Evolutionary conservation across 208 protist species (phyloP).

Genomic region (Trypanosoma lewisi): DNA sequence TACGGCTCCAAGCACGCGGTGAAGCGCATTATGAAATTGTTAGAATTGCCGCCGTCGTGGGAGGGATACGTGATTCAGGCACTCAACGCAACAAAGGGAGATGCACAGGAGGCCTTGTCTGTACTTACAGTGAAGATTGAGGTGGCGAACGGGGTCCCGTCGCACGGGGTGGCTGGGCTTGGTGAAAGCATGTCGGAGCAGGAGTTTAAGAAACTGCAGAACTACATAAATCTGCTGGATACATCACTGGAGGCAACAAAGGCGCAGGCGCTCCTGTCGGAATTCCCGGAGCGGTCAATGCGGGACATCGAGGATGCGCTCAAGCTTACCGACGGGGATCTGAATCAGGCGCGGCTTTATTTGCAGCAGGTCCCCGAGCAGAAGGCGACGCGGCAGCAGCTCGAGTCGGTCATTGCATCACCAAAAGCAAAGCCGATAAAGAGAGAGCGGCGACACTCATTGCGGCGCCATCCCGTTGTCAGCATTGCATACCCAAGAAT

Average conservation of each 20-base stretch:
- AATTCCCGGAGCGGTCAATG: conserved; percentile 35
- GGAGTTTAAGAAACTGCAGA: conserved; percentile 31
- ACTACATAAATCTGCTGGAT: conserved; percentile 25
- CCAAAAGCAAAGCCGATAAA: conserved; percentile 4
- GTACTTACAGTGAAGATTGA: conserved; percentile 34
- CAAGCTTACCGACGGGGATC: conserved; percentile 42
- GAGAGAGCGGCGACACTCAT: conserved; percentile 1
- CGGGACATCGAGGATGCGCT: conserved; percentile 38
- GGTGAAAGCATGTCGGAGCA: conserved; percentile 28
- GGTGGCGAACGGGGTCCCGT: conserved; percentile 21
- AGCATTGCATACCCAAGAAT: background rate
- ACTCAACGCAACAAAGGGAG: conserved; percentile 64
- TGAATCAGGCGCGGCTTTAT: conserved; percentile 30
- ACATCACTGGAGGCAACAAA: conserved; percentile 22
- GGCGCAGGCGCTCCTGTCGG: conserved; percentile 22
- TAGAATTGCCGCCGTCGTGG: conserved; percentile 43
- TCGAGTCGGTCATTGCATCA: conserved; percentile 33
- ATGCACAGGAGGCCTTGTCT: conserved; percentile 47
- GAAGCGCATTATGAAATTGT: conserved; percentile 46
- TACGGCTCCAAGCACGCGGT: conserved; percentile 64
- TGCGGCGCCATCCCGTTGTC: background rate
- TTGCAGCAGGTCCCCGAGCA: conserved; percentile 16
- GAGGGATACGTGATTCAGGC: conserved; percentile 53
- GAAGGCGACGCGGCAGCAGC: conserved; percentile 12
- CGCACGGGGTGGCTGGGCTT: conserved; percentile 7